Evolutionary conservation across 2,329 filamentous ascomycete genomes (phyloP).

Genomic region (Pleomassaria siparia): DNA sequence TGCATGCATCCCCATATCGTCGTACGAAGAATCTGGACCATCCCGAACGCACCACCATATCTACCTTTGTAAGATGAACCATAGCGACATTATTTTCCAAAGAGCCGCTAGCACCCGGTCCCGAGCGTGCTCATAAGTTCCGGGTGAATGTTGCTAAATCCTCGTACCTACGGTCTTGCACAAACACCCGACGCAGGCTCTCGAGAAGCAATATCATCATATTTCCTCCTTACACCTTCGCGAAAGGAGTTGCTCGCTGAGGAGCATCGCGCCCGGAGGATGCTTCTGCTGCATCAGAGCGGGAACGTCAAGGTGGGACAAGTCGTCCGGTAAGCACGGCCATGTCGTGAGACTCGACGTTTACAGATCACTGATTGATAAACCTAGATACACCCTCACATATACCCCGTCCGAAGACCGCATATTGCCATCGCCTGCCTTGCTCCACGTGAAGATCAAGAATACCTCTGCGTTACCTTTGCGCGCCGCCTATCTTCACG

Average conservation of each 20-base stretch:
- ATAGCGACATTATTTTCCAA: not conserved
- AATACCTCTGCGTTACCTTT: slow-evolving; percentile 90
- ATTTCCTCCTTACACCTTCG: slow-evolving; percentile 35
- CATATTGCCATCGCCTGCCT: slow-evolving; percentile 80
- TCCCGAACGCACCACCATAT: not conserved
- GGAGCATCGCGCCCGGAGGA: slow-evolving; percentile 48
- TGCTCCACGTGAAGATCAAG: slow-evolving; percentile 82
- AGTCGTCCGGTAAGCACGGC: slow-evolving; percentile 73
- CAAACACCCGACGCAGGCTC: slow-evolving; percentile 38
- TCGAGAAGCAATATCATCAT: slow-evolving; percentile 32
- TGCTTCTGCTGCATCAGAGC: slow-evolving; percentile 89
- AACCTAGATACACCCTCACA: slow-evolving; percentile 71
- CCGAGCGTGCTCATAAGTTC: slow-evolving; percentile 29
- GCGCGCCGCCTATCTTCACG: slow-evolving; percentile 93
- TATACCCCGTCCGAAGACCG: slow-evolving; percentile 89
- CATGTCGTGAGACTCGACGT: slow-evolving; percentile 8
- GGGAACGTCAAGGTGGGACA: slow-evolving; percentile 94
- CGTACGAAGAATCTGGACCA: not conserved
- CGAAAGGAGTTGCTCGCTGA: slow-evolving; percentile 36
- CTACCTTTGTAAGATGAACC: not conserved
- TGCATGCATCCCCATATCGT: not conserved
- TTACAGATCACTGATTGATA: slow-evolving; percentile 4
- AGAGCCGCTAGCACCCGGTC: slow-evolving; percentile 3
- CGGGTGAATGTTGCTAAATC: slow-evolving; percentile 43
- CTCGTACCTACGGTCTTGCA: slow-evolving; percentile 43